Conservation (phyloP, 2,329 filamentous ascomycete genomes). For the Ophiostoma himal-ulmi region DNA sequence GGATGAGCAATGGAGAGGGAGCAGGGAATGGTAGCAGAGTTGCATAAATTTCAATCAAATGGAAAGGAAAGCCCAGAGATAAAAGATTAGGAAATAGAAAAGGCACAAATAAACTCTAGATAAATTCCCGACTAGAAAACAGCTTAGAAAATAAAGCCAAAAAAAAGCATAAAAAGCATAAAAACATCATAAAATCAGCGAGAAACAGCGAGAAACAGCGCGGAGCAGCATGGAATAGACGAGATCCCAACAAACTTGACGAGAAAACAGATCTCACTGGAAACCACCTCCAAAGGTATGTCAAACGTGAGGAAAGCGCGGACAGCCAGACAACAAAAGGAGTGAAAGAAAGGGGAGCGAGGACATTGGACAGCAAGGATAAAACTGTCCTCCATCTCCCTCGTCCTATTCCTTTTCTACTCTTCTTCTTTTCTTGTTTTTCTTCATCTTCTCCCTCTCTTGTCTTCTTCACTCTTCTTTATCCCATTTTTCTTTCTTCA, state of each 20-base stretch:
- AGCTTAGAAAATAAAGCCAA: too few species aligned
- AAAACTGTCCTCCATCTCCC: background rate
- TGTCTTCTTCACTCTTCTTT: background rate
- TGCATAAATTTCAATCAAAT: background rate
- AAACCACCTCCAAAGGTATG: background rate
- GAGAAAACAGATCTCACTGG: background rate
- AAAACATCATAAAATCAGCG: background rate
- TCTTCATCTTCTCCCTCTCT: background rate
- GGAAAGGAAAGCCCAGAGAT: background rate
- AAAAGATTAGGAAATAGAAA: background rate
- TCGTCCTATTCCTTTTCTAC: too few species aligned
- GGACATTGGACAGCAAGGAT: background rate
- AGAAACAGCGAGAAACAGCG: background rate
- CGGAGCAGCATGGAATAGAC: background rate
- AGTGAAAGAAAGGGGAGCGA: background rate
- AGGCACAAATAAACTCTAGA: background rate
- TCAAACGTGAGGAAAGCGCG: background rate
- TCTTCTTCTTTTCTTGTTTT: background rate
- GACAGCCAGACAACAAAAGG: background rate
- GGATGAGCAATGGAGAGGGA: background rate
- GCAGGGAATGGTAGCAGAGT: background rate
- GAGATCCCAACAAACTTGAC: background rate
- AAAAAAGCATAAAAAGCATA: background rate
- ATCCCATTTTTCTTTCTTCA: background rate
- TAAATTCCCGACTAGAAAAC: too few species aligned